Base-by-base conservation (phyloP, 345 rosid species). In the Syzygium jambos region DNA sequence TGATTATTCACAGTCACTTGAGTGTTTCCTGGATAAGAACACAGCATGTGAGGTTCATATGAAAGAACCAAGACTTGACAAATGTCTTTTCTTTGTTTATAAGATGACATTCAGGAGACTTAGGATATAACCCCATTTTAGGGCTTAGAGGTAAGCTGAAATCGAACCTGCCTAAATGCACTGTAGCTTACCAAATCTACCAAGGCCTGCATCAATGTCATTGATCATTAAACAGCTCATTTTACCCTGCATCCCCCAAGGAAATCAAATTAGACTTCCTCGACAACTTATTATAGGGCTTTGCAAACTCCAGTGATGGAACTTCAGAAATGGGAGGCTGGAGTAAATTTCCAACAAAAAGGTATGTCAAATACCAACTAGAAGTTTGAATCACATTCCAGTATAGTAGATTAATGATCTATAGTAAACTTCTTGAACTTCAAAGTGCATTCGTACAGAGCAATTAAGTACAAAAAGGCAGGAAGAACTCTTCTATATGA, bases 1-100 rank as follows among this genome's bases (percentile, higher is more conserved):
- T 97, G 98, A 91, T 97, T 97, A 93, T 97, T 96, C 86, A 95
- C 98, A 61, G 98, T 97, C 98, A 95, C 90, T 89, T 97, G 99
- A 63, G 99, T 96, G 88, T 97, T 95, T 87, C 97, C 98, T 95
- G 84, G 17, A 87, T 6, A 89, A 78, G 85, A 88, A 59, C 51
- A 86, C 85, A 46, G 55, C 22, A 34, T 49, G 30, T 43, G 51
- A 59, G 25, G 52, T 68, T 68, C 41, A 30, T 13, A 78, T 85
- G 30, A 84, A 27, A 84, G 55, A 29, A 59, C 46, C 25, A 65
- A 63, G 84, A 52, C 16, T 15, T 29, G 82, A 87, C 16, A 13
- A 46, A 57, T 21, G 82, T 27, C 9, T 51, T 63, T 53, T 30
- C 30, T 52, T 54, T 27, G 34, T 22, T 43, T n/a, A 63, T 41